phyloP scores from a whole-genome alignment of 2,329 filamentous ascomycete species.

The Nectriaceae sp. region DNA sequence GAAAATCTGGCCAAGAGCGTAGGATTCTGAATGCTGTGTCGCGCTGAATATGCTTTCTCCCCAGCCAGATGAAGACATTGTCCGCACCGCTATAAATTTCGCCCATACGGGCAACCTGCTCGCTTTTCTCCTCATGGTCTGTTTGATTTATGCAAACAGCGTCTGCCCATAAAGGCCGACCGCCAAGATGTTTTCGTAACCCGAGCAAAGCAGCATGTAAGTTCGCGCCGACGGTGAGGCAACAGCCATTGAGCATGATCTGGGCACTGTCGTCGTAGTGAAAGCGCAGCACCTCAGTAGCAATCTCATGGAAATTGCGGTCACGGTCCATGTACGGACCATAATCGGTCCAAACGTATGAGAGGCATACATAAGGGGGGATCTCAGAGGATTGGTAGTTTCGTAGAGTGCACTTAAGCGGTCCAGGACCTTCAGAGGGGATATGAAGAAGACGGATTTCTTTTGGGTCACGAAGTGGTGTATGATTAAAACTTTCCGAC shows the following conservation, averaged over 20 bases:
- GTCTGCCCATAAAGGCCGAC: constrained; percentile 10
- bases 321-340: constrained; percentile 10
- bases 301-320: constrained; percentile 10
- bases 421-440: too few relatives aligned
- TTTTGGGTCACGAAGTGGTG: too few relatives aligned
- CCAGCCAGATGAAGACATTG: too few relatives aligned
- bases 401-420: background rate
- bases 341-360: constrained; percentile 14
- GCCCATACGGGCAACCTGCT: too few relatives aligned
- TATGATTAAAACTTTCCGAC: too few relatives aligned
- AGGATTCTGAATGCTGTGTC: constrained; percentile 7
- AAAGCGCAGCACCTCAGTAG: constrained; percentile 12
- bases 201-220: constrained; percentile 10
- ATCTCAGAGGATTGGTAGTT: constrained; percentile 5
- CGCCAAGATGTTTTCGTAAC: background rate
- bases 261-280: constrained; percentile 3
- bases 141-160: constrained; percentile 14
- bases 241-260: background rate
- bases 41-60: background rate
- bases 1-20: constrained; percentile 6
- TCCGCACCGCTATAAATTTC: too few relatives aligned
- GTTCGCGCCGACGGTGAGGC: constrained; percentile 3
- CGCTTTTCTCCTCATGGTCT: constrained; percentile 3
- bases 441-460: too few relatives aligned
- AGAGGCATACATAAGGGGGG: constrained; percentile 9